Evolutionary conservation across 2,329 filamentous ascomycete species (phyloP).

Genomic region (Colletotrichum kahawae): DNA sequence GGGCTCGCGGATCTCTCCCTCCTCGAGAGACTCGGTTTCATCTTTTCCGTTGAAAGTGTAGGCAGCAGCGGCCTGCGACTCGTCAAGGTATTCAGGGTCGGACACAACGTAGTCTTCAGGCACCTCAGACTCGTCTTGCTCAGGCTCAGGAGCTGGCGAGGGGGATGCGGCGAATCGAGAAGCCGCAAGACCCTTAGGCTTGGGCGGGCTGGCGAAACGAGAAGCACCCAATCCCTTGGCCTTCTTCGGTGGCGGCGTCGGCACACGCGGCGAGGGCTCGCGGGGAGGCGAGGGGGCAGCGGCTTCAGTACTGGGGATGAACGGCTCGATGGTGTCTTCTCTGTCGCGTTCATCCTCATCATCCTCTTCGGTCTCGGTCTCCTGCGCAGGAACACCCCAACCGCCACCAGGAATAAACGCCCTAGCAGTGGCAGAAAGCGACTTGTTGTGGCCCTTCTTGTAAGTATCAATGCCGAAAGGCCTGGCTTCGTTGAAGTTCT

Average conservation of each 20-base stretch:
- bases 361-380: slow-evolving; percentile 23
- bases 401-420: slow-evolving; percentile 64
- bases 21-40: slow-evolving; percentile 31
- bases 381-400: not conserved
- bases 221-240: slow-evolving; percentile 50
- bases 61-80: not conserved
- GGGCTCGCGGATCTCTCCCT: slow-evolving; percentile 41
- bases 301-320: slow-evolving; percentile 2
- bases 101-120: slow-evolving; percentile 24
- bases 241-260: slow-evolving; percentile 24
- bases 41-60: not conserved
- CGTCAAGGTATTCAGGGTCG: not conserved
- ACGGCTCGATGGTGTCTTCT: slow-evolving; percentile 21
- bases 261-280: slow-evolving; percentile 25
- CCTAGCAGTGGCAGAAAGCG: slow-evolving; percentile 73
- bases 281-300: not conserved
- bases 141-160: slow-evolving; percentile 37
- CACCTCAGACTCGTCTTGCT: slow-evolving; percentile 29
- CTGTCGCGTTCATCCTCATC: slow-evolving; percentile 23
- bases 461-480: slow-evolving; percentile 52
- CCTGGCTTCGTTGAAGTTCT: slow-evolving; percentile 56
- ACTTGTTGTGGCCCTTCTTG: slow-evolving; percentile 53
- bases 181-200: slow-evolving; percentile 45
- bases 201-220: slow-evolving; percentile 49
- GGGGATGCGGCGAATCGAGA: slow-evolving; percentile 50